Conservation (phyloP, 1,284 basidiomycete species). For the Cystobasidium sp. region DNA sequence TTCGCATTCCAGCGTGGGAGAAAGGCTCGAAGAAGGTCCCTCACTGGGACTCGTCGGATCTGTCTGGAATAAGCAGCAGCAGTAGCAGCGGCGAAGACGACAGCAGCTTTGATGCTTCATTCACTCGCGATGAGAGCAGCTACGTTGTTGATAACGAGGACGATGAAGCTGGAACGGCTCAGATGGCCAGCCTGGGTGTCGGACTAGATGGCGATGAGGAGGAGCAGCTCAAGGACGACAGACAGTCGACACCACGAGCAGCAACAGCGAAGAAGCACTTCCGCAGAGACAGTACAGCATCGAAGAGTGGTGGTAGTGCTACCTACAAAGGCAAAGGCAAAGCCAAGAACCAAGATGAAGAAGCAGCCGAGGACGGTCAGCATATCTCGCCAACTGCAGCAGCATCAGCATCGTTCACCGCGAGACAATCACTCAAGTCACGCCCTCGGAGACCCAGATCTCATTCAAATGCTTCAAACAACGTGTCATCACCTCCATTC, state of each 20-base stretch:
- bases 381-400: background rate
- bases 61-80: slow-evolving; percentile 40
- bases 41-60: slow-evolving; percentile 25
- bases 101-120: slow-evolving; percentile 22
- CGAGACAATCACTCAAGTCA: background rate
- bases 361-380: background rate
- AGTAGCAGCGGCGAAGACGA: slow-evolving; percentile 13
- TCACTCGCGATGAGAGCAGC: background rate
- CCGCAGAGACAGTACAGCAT: background rate
- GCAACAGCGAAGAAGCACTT: slow-evolving; percentile 10
- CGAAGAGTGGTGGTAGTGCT: background rate
- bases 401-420: background rate
- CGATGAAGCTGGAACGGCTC: slow-evolving; percentile 14
- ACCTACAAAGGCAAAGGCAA: slow-evolving; percentile 22
- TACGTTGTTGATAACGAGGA: slow-evolving; percentile 5
- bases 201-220: slow-evolving; percentile 3
- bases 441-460: slow-evolving; percentile 17
- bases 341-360: slow-evolving; percentile 13
- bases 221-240: background rate
- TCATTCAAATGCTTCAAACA: slow-evolving; percentile 18
- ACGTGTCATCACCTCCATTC: background rate
- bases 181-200: background rate
- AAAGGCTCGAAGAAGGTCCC: slow-evolving; percentile 35
- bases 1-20: slow-evolving; percentile 38
- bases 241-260: slow-evolving; percentile 27